These are phyloP conservation scores for Acmispon strigosus DNA, from an alignment of 306 rosid species.

Conservation along the genomic window DNA sequence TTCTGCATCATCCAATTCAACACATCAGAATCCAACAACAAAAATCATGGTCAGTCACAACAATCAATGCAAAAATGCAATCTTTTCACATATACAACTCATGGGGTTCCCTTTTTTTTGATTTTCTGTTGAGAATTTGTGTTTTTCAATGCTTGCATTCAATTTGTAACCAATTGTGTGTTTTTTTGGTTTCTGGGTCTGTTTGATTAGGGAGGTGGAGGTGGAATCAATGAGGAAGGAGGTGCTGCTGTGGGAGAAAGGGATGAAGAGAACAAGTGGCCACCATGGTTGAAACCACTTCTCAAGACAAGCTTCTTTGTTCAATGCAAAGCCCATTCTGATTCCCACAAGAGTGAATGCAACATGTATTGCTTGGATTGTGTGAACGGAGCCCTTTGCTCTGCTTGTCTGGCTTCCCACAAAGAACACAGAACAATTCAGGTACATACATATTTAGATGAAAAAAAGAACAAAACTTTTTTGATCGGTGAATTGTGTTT, in stretches of 20 bases:
- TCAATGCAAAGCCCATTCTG: constrained; percentile 58
- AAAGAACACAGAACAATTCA: constrained; percentile 61
- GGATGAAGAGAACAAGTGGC: constrained; percentile 45
- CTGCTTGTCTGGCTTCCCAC: constrained; percentile 50
- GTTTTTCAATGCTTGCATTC: not conserved
- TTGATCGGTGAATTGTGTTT: not conserved
- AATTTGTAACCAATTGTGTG: not conserved
- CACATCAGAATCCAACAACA: constrained; percentile 10
- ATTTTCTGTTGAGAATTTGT: not conserved
- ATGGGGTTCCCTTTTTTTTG: not conserved
- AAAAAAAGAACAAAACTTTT: not conserved
- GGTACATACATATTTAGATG: constrained; percentile 26
- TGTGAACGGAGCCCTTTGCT: constrained; percentile 63
- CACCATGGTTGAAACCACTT: constrained; percentile 63
- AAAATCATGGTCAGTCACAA: constrained; percentile 38
- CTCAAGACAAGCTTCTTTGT: constrained; percentile 52
- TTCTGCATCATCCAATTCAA: too few species aligned
- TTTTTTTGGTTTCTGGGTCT: not conserved
- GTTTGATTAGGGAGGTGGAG: constrained; percentile 30
- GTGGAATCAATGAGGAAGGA: constrained; percentile 21
- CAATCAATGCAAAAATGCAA: constrained; percentile 16
- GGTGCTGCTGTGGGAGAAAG: not conserved
- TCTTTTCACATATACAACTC: not conserved
- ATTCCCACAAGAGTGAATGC: constrained; percentile 73
- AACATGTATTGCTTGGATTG: constrained; percentile 76